Evolutionary conservation across 257 asterid species (phyloP), one percentile per base, ranked within the genome.

Genomic region (Nemophila menziesii): DNA sequence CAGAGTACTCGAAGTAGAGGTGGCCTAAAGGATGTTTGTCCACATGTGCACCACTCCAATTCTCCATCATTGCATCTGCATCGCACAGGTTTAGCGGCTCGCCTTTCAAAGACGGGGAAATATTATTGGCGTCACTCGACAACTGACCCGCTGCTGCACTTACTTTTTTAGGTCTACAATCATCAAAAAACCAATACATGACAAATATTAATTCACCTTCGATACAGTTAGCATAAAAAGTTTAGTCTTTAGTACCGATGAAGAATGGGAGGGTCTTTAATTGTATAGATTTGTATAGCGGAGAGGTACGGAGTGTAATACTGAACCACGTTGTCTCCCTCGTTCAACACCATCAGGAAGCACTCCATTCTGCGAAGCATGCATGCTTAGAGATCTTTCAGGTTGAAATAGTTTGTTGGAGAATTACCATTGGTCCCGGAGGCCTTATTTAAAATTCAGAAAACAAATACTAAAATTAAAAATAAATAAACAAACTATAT

Each of bases 291-390:
- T 12, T 65, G 66, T 5, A 65, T 47, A 1, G 64, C 66, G 18
- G 66, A 65, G 8, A 65, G 44, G 16, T 53, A 58, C 6, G 71
- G 66, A 10, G 43, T 43, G 59, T 37, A 65, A 24, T 65, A 65
- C 40, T 65, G 71, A 15, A 44, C 37, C 14, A 49, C 47, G 11
- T 3, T 12, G 8, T 36, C 56, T 6, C 41, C 44, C 12, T 11
- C 16, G 41, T 39, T 38, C 26, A 64, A 33, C 23, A 14, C 37
- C 8, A 65, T 13, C 2, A 58, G 55, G 16, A 43, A 29, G 14
- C 71, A 46, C 51, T 18, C 71, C 66, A 40, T 65, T n/a, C n/a
- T n/a, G n/a, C n/a, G n/a, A 64, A 39, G 57, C 51, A 58, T 66
- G 58, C 71, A n/a, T n/a, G n/a, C 33, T 66, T 66, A 65, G 8